A percentile compares a stretch with the other conserved stretches of the same genome.
phyloP scores from a whole-genome alignment of 805 yeast genomes.

The Yueomyces sinensis region DNA sequence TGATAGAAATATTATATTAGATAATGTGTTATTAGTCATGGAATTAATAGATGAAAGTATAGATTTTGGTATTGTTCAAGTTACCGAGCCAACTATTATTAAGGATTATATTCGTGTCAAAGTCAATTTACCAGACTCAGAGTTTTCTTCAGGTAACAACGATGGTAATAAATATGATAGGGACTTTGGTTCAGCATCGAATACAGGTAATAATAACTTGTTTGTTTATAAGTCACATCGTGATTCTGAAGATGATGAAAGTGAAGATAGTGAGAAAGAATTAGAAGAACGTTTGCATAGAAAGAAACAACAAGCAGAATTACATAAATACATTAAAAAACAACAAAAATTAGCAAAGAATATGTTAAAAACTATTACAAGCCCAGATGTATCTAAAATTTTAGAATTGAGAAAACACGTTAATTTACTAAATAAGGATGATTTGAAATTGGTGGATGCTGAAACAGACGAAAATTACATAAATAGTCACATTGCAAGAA shows the following conservation, averaged over 20 bases:
- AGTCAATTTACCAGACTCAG: constrained; percentile 24
- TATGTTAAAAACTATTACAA: background rate
- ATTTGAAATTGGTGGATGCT: background rate
- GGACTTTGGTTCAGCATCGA: too few species aligned
- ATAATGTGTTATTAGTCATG: constrained; percentile 60
- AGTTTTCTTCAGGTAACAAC: background rate
- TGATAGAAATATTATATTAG: constrained; percentile 48
- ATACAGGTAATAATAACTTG: background rate
- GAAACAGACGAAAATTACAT: constrained; percentile 25
- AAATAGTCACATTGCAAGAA: constrained; percentile 61
- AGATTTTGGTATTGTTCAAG: constrained; percentile 80
- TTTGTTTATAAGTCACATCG: background rate
- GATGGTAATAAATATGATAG: background rate
- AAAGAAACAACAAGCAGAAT: constrained; percentile 1
- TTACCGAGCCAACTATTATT: constrained; percentile 66
- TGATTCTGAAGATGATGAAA: background rate
- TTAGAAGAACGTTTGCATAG: constrained; percentile 2
- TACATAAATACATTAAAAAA: background rate
- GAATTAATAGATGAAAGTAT: constrained; percentile 83
- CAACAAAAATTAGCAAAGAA: constrained; percentile 1
- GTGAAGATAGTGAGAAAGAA: constrained; percentile 5
- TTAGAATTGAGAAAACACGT: background rate
- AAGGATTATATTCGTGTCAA: constrained; percentile 65
- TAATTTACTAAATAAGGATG: background rate
- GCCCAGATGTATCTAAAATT: background rate